Conservation (phyloP, 148 eudicot species). For the Persicaria maculosa region DNA sequence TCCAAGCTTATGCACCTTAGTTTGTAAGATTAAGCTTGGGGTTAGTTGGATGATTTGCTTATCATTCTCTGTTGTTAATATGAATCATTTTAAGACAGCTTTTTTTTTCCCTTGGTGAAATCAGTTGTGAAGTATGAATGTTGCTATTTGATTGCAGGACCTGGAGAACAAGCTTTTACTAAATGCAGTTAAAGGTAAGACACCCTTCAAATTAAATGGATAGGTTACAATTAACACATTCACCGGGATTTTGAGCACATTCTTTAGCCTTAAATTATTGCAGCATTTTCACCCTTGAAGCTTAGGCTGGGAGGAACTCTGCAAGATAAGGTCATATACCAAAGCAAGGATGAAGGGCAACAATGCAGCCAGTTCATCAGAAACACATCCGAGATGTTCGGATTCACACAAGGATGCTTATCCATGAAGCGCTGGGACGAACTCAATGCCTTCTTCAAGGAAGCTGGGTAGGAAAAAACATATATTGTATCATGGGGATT, state of each 20-base stretch:
- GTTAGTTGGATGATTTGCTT: background rate
- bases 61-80: background rate
- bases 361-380: slow-evolving; percentile 50
- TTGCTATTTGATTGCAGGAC: slow-evolving; percentile 29
- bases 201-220: background rate
- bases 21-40: background rate
- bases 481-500: background rate
- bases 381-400: slow-evolving; percentile 45
- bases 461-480: slow-evolving; percentile 42
- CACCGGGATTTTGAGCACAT: background rate
- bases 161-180: slow-evolving; percentile 39
- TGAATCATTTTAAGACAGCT: background rate
- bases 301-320: slow-evolving; percentile 83
- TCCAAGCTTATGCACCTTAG: background rate
- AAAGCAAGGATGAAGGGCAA: slow-evolving; percentile 35
- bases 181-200: slow-evolving; percentile 45
- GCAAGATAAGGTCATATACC: slow-evolving; percentile 72
- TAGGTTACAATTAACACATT: background rate
- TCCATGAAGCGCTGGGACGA: slow-evolving; percentile 86
- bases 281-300: slow-evolving; percentile 92
- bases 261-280: background rate
- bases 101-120: too few species aligned
- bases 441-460: slow-evolving; percentile 54
- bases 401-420: slow-evolving; percentile 67
- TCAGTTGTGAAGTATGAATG: background rate